Evolutionary conservation across 2,329 filamentous ascomycete genomes (phyloP).

Genomic region (Magnaporthales sp.): DNA sequence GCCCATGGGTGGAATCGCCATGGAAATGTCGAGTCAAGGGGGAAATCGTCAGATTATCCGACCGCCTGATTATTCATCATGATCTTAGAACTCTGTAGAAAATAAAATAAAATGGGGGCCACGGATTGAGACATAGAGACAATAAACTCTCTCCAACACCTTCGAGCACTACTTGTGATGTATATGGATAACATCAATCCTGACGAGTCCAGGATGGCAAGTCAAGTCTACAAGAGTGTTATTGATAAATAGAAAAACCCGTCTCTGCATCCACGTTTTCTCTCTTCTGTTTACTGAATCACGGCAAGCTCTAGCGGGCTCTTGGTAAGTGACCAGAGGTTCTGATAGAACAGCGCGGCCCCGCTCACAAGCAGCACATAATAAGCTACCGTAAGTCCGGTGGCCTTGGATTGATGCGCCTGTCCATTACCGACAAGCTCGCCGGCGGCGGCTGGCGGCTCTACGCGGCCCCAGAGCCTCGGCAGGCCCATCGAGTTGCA

Average conservation of each 20-base stretch:
- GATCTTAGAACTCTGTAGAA: neutral
- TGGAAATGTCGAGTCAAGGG: neutral
- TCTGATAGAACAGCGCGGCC: slow-evolving; percentile 59
- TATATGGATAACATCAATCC: neutral
- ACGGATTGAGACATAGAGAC: neutral
- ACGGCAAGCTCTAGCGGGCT: slow-evolving; percentile 34
- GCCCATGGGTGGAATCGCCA: neutral
- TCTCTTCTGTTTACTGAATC: slow-evolving; percentile 2
- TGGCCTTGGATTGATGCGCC: slow-evolving; percentile 22
- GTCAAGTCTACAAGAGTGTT: neutral
- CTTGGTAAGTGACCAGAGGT: slow-evolving; percentile 65
- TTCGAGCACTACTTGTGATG: neutral
- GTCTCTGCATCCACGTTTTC: neutral
- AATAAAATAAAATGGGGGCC: neutral
- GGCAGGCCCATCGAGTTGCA: slow-evolving; percentile 92
- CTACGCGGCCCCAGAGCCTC: slow-evolving; percentile 71
- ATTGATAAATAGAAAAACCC: neutral
- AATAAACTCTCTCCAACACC: neutral
- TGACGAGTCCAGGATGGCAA: neutral
- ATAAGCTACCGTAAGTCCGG: slow-evolving; percentile 67
- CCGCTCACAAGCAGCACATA: slow-evolving; percentile 70
- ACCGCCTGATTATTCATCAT: neutral
- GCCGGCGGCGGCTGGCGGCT: slow-evolving; percentile 23
- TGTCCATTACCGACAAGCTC: slow-evolving; percentile 7
- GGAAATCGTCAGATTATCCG: neutral